phyloP scores from a whole-genome alignment of 2,329 filamentous ascomycete genomes.

The Didymella keratinophila region DNA sequence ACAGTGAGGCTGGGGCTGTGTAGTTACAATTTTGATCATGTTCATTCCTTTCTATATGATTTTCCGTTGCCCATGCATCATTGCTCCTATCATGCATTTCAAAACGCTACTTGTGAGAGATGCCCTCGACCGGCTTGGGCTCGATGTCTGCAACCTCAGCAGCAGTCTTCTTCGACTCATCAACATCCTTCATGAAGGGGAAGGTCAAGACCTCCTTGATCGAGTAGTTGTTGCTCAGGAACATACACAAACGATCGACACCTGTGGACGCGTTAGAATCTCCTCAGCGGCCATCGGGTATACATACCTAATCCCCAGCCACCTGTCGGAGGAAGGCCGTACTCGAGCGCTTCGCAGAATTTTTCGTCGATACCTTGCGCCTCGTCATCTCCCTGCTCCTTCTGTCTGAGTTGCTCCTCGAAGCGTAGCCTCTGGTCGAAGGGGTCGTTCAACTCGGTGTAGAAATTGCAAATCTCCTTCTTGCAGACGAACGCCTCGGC shows the following conservation, averaged over 20 bases:
- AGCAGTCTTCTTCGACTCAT: conserved; percentile 61
- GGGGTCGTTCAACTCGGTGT: conserved; percentile 83
- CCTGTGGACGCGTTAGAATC: too few species aligned
- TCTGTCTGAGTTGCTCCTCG: conserved; percentile 88
- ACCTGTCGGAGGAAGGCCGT: conserved; percentile 86
- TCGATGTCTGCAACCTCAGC: conserved; percentile 70
- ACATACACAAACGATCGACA: conserved; percentile 79
- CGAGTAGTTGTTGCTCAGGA: conserved; percentile 67
- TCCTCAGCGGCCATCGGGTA: too few species aligned
- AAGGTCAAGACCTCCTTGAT: conserved; percentile 97
- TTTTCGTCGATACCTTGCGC: conserved; percentile 91
- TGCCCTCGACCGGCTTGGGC: conserved; percentile 68
- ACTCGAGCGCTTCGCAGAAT: conserved; percentile 89
- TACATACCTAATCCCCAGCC: too few species aligned
- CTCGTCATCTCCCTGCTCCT: conserved; percentile 96
- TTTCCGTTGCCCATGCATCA: conserved; percentile 21
- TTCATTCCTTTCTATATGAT: neutral
- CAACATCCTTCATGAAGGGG: conserved; percentile 91
- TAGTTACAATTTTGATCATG: too few species aligned
- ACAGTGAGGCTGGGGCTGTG: too few species aligned
- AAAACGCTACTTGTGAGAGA: conserved; percentile 44
- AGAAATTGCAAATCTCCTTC: conserved; percentile 87
- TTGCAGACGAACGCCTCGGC: conserved; percentile 98
- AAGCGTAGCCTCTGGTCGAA: conserved; percentile 82
- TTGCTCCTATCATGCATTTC: conserved; percentile 9